Evolutionary conservation across 805 yeast species (phyloP).

Genomic region (Komagataella populi): DNA sequence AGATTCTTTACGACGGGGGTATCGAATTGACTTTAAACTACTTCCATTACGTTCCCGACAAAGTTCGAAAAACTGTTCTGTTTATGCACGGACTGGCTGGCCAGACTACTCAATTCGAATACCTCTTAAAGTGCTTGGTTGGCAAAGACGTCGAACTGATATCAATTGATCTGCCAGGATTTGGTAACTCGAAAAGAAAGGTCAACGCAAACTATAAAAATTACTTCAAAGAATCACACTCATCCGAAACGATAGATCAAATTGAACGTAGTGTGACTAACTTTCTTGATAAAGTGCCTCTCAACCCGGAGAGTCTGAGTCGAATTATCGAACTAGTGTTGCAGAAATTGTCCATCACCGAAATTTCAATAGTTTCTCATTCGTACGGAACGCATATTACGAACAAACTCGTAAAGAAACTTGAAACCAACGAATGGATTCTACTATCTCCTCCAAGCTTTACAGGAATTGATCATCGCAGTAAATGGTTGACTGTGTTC

Average conservation of each 20-base stretch:
- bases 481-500: conserved; percentile 17
- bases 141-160: conserved; percentile 49
- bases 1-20: background rate
- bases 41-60: background rate
- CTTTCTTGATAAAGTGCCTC: background rate
- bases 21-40: background rate
- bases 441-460: conserved; percentile 33
- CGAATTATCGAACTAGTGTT: conserved; percentile 24
- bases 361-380: conserved; percentile 32
- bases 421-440: conserved; percentile 26
- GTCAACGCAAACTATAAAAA: background rate
- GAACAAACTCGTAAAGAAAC: conserved; percentile 24
- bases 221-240: background rate
- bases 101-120: conserved; percentile 73
- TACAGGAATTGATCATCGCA: background rate
- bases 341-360: conserved; percentile 24
- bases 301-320: background rate
- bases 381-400: conserved; percentile 45
- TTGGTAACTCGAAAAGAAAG: conserved; percentile 40
- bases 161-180: conserved; percentile 80
- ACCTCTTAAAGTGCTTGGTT: conserved; percentile 42
- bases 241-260: background rate
- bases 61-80: conserved; percentile 27
- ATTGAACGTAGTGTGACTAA: conserved; percentile 13
- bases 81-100: conserved; percentile 90